phyloP scores from a whole-genome alignment of 805 yeast species.

The Kluyveromyces starmeri region DNA sequence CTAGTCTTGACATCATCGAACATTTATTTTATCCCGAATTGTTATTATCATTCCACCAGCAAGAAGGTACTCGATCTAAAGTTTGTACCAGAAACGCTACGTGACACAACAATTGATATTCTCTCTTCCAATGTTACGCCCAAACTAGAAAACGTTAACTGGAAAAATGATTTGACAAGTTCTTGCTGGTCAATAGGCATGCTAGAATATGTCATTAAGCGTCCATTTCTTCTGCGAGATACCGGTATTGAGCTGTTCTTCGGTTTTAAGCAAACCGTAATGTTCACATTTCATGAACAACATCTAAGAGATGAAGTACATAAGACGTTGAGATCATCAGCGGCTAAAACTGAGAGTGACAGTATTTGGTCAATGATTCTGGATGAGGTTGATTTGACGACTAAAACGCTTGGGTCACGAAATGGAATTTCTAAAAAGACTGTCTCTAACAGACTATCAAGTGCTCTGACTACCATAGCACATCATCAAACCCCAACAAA shows the following conservation, averaged over 20 bases:
- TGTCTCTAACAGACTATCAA: slow-evolving; percentile 36
- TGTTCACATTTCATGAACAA: slow-evolving; percentile 54
- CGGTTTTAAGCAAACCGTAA: slow-evolving; percentile 58
- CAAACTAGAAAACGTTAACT: slow-evolving; percentile 7
- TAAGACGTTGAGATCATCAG: slow-evolving; percentile 38
- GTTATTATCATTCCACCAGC: slow-evolving; percentile 40
- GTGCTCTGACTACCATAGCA: slow-evolving; percentile 34
- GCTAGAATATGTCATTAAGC: slow-evolving; percentile 56
- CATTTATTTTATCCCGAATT: slow-evolving; percentile 61
- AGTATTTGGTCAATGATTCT: slow-evolving; percentile 46
- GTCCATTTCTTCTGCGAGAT: slow-evolving; percentile 71
- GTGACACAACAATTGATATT: slow-evolving; percentile 64
- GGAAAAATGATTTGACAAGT: background rate
- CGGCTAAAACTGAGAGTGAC: slow-evolving; percentile 44
- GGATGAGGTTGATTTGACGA: slow-evolving; percentile 36
- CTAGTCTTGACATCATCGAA: slow-evolving; percentile 59
- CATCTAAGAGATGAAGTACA: slow-evolving; percentile 50
- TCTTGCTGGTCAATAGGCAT: slow-evolving; percentile 50
- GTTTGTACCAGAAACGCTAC: slow-evolving; percentile 50
- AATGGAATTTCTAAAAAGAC: slow-evolving; percentile 29
- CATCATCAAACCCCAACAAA: slow-evolving; percentile 31
- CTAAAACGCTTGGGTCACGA: slow-evolving; percentile 23
- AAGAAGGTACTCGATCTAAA: slow-evolving; percentile 52
- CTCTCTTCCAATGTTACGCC: slow-evolving; percentile 40
- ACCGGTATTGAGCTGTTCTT: slow-evolving; percentile 75